These are phyloP conservation scores for Petrea volubilis DNA, from an alignment of 257 asterid genomes.

Conservation along the genomic window DNA sequence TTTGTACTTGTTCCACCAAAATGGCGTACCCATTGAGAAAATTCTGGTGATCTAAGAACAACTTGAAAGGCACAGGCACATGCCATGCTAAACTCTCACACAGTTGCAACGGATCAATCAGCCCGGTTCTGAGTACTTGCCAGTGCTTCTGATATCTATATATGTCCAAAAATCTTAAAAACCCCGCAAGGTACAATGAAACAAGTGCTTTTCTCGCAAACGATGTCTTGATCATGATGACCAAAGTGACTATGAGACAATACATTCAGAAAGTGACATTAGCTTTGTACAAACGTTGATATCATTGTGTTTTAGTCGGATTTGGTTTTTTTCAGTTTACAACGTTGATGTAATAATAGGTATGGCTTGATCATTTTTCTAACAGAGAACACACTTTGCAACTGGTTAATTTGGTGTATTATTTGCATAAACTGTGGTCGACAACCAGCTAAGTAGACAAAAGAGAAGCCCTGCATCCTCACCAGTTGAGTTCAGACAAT, in stretches of 20 bases:
- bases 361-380: not conserved
- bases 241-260: not conserved
- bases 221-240: not conserved
- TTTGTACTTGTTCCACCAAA: not conserved
- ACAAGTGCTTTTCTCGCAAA: not conserved
- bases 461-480: not conserved
- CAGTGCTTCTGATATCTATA: not conserved
- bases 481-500: not conserved
- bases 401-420: not conserved
- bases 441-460: too few species aligned
- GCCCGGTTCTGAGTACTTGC: not conserved
- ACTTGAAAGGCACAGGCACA: conserved; percentile 21
- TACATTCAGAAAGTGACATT: not conserved
- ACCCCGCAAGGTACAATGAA: not conserved
- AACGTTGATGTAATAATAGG: not conserved
- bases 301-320: not conserved
- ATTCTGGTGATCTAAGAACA: not conserved
- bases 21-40: not conserved
- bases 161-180: not conserved
- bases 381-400: not conserved
- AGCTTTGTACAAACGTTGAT: not conserved
- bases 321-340: not conserved
- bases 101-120: not conserved
- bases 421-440: too few species aligned
- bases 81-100: conserved; percentile 9